Conservation (phyloP, 768 basidiomycete genomes). For the Inosperma sp. region DNA sequence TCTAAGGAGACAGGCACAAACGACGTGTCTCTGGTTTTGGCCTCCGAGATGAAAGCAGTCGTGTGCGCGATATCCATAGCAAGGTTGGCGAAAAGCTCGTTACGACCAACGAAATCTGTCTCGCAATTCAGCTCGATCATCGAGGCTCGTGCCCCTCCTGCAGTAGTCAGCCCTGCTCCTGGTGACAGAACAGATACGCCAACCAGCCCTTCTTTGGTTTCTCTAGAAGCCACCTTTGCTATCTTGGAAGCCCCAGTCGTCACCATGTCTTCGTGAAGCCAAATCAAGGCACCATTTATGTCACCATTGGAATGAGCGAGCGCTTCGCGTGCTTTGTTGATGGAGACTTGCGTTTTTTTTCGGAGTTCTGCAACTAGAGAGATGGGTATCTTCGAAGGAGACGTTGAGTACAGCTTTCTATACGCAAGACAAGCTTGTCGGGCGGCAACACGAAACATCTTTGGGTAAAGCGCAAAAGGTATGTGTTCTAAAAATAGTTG, state of each 20-base stretch:
- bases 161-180: constrained; percentile 41
- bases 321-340: constrained; percentile 86
- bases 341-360: constrained; percentile 74
- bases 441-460: constrained; percentile 17
- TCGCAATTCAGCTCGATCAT: constrained; percentile 95
- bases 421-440: constrained; percentile 21
- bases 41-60: constrained; percentile 63
- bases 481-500: constrained; percentile 21
- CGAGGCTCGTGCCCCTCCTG: constrained; percentile 61
- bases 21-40: constrained; percentile 25
- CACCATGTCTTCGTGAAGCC: constrained; percentile 73
- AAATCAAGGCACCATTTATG: constrained; percentile 66
- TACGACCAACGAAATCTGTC: constrained; percentile 92
- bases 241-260: constrained; percentile 73
- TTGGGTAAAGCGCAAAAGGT: constrained; percentile 9
- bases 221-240: constrained; percentile 74
- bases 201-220: constrained; percentile 74
- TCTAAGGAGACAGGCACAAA: constrained; percentile 52
- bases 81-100: constrained; percentile 72
- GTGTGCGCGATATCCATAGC: constrained; percentile 81
- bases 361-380: constrained; percentile 84
- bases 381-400: constrained; percentile 52
- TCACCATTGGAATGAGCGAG: constrained; percentile 71
- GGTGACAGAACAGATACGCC: constrained; percentile 69
- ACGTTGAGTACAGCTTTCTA: constrained; percentile 46